Conservation (phyloP, 2,329 filamentous ascomycete genomes). For the Pyrenochaeta sp. region DNA sequence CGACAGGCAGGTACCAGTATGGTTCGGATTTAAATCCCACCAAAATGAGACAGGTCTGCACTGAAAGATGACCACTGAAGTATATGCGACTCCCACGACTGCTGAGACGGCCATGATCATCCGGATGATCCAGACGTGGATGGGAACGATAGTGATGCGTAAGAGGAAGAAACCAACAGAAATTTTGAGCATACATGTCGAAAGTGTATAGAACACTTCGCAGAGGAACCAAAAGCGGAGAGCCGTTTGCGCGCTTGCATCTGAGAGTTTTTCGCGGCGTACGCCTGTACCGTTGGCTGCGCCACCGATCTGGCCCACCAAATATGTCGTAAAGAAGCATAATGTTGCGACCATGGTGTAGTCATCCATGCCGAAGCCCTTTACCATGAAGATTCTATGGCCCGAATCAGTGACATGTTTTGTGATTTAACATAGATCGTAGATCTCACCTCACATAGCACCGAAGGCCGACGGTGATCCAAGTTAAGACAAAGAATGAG, state of each 20-base stretch:
- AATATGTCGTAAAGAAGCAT: slow-evolving; percentile 48
- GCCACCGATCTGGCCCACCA: slow-evolving; percentile 42
- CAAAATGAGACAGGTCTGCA: slow-evolving; percentile 61
- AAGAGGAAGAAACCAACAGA: slow-evolving; percentile 62
- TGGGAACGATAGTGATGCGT: slow-evolving; percentile 56
- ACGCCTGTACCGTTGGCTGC: slow-evolving; percentile 50
- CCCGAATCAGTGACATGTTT: slow-evolving; percentile 7
- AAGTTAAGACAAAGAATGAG: slow-evolving; percentile 48
- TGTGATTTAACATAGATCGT: not conserved
- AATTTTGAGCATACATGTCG: slow-evolving; percentile 58
- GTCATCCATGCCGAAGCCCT: slow-evolving; percentile 52
- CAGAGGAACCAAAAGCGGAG: slow-evolving; percentile 61
- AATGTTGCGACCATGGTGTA: slow-evolving; percentile 50
- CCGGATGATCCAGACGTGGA: slow-evolving; percentile 58
- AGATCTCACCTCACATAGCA: slow-evolving; percentile 46
- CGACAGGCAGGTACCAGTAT: slow-evolving; percentile 51
- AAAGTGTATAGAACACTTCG: slow-evolving; percentile 61
- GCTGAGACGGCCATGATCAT: slow-evolving; percentile 55
- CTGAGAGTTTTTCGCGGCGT: slow-evolving; percentile 41
- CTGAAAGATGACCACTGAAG: slow-evolving; percentile 61
- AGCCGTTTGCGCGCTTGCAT: slow-evolving; percentile 33
- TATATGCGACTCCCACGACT: slow-evolving; percentile 57
- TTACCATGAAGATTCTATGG: slow-evolving; percentile 41
- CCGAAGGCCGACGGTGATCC: slow-evolving; percentile 48
- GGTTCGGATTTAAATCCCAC: slow-evolving; percentile 53